phyloP scores from a whole-genome alignment of 495 filamentous ascomycete species.

The Penicillium maclennaniae region DNA sequence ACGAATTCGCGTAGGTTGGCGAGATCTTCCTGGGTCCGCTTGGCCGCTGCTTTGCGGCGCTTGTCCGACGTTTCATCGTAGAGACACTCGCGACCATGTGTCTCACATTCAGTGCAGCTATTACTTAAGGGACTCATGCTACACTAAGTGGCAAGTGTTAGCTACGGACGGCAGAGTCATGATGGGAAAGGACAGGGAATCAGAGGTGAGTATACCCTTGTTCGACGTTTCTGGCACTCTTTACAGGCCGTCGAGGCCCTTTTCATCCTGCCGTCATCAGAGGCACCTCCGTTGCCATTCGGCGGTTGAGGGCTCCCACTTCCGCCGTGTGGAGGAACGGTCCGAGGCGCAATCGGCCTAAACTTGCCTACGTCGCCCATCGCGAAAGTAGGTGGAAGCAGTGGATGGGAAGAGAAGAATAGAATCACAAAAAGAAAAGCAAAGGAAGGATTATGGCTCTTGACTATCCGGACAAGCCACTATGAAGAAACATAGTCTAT shows the following conservation, averaged over 20 bases:
- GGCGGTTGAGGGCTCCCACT: constrained; percentile 12
- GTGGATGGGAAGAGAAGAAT: constrained; percentile 1
- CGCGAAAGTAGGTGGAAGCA: not conserved
- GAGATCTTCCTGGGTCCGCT: constrained; percentile 29
- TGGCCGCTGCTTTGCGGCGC: constrained; percentile 39
- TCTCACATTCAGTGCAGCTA: constrained; percentile 33
- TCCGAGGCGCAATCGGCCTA: constrained; percentile 37
- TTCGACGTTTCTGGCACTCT: constrained; percentile 41
- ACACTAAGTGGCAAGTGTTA: constrained; percentile 19
- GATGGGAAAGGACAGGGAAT: not conserved
- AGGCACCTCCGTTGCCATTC: constrained; percentile 2
- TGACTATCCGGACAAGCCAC: constrained; percentile 2
- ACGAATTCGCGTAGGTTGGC: constrained; percentile 26
- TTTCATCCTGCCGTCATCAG: constrained; percentile 37
- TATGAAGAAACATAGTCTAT: constrained; percentile 6
- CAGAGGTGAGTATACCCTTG: constrained; percentile 31
- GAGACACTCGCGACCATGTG: constrained; percentile 35
- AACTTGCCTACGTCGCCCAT: constrained; percentile 36
- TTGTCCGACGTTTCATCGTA: constrained; percentile 38
- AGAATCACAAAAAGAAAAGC: not conserved
- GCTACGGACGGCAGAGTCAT: not conserved
- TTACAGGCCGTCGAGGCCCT: constrained; percentile 40
- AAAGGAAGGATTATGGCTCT: constrained; percentile 1
- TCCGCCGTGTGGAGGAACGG: constrained; percentile 13
- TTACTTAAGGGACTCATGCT: constrained; percentile 18